phyloP scores from a whole-genome alignment of 306 rosid species.

The Vachellia collinsii region DNA sequence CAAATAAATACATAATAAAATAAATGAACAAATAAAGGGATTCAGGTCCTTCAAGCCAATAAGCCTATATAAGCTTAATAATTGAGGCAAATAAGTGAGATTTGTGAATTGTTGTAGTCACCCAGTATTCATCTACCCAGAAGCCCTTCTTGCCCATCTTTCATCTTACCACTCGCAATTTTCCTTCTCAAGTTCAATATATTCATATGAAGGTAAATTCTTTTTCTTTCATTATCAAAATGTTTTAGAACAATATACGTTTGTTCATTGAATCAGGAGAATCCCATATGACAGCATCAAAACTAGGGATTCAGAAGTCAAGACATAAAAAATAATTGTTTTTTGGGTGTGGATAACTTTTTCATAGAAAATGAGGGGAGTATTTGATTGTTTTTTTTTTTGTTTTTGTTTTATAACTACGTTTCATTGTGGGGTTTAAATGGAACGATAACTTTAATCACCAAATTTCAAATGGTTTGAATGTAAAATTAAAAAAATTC shows the following conservation, averaged over 20 bases:
- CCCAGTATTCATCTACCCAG: background rate
- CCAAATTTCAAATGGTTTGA: too few species aligned
- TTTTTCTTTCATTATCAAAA: slow-evolving; percentile 21
- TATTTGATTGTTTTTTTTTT: too few species aligned
- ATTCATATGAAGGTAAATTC: background rate
- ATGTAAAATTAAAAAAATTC: too few species aligned
- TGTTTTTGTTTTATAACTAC: too few species aligned
- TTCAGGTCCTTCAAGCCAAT: background rate
- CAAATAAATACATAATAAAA: too few species aligned
- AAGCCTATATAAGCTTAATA: background rate
- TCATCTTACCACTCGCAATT: slow-evolving; percentile 5
- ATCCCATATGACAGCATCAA: slow-evolving; percentile 33
- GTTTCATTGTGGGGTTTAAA: too few species aligned
- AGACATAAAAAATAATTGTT: too few species aligned
- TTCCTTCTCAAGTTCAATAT: slow-evolving; percentile 15
- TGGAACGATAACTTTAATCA: too few species aligned
- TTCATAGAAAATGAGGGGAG: too few species aligned
- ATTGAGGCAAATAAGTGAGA: background rate
- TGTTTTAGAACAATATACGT: slow-evolving; percentile 40
- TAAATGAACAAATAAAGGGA: background rate
- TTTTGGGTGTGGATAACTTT: too few species aligned
- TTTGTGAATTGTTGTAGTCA: background rate
- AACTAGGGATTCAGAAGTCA: slow-evolving; percentile 44
- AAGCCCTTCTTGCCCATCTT: too few species aligned
- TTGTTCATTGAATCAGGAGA: slow-evolving; percentile 29